These are phyloP conservation scores for Aquilaria agallochum DNA, from an alignment of 441 rosid species.

Conservation along the genomic window DNA sequence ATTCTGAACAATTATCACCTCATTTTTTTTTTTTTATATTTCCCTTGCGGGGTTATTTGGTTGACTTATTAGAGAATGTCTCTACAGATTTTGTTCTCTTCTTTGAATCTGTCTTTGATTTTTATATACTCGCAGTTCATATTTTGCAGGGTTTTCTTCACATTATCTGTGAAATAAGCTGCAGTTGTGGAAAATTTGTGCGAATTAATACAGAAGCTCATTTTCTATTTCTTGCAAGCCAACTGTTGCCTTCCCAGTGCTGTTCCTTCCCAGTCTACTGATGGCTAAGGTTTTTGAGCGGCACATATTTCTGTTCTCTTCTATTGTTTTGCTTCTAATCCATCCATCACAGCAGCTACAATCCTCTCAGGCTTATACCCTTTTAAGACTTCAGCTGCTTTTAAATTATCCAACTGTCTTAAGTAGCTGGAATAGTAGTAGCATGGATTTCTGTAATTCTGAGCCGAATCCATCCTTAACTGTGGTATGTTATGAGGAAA, in stretches of 20 bases:
- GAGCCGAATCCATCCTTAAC: constrained; percentile 62
- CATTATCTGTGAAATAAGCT: constrained; percentile 8
- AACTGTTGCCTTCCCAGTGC: not conserved
- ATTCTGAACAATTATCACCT: no score
- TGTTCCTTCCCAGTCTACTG: constrained; percentile 3
- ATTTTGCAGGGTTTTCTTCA: constrained; percentile 22
- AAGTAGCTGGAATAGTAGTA: constrained; percentile 61
- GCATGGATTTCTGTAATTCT: constrained; percentile 74
- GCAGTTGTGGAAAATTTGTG: constrained; percentile 13
- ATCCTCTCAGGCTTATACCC: constrained; percentile 68
- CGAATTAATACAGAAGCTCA: not conserved
- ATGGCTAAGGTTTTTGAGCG: constrained; percentile 45
- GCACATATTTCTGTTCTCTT: constrained; percentile 27
- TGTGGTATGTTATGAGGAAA: constrained; percentile 77
- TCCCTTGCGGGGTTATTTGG: no score
- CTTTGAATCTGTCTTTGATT: not conserved
- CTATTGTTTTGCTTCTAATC: constrained; percentile 30
- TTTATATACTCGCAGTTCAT: no score
- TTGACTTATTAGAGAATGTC: not conserved
- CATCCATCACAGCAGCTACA: constrained; percentile 52
- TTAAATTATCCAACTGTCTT: constrained; percentile 60
- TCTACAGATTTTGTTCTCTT: not conserved
- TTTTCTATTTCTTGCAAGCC: constrained; percentile 7
- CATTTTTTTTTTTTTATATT: no score
- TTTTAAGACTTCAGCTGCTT: constrained; percentile 62